Percentiles rank a stretch among this genome's conserved stretches.
phyloP scores from a whole-genome alignment of 2,329 filamentous ascomycete species.

The Phaeosphaeriaceae sp. region DNA sequence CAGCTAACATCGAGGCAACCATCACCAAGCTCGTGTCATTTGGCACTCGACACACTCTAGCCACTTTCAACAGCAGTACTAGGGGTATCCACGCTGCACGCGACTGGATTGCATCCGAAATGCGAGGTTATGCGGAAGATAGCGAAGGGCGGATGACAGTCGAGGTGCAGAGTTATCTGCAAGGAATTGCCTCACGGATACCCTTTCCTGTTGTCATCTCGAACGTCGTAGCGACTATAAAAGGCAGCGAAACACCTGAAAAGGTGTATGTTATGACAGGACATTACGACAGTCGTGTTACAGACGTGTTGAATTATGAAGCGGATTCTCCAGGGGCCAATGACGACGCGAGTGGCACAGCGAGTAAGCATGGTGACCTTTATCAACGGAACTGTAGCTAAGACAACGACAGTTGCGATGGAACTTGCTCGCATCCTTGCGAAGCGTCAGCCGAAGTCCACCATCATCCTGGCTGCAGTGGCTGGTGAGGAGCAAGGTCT shows the following conservation, averaged over 20 bases:
- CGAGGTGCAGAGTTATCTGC: conserved; percentile 59
- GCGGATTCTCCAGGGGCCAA: conserved; percentile 64
- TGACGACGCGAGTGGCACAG: conserved; percentile 64
- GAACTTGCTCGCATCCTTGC: conserved; percentile 63
- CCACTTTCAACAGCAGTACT: conserved; percentile 58
- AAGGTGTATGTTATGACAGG: conserved; percentile 63
- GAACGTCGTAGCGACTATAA: conserved; percentile 58
- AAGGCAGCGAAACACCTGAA: conserved; percentile 57
- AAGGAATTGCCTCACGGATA: conserved; percentile 56
- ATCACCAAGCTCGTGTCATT: conserved; percentile 63
- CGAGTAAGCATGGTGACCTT: conserved; percentile 37
- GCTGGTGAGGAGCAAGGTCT: conserved; percentile 66
- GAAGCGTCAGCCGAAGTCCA: conserved; percentile 56
- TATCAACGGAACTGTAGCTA: not conserved
- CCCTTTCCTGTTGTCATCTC: conserved; percentile 60
- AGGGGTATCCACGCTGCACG: conserved; percentile 64
- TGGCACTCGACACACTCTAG: conserved; percentile 64
- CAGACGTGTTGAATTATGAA: conserved; percentile 59
- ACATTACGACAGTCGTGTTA: conserved; percentile 63
- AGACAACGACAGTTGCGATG: conserved; percentile 53
- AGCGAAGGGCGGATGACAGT: conserved; percentile 61
- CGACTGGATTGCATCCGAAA: conserved; percentile 63
- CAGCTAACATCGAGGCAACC: conserved; percentile 57
- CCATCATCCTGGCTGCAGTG: conserved; percentile 64
- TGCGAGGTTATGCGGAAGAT: conserved; percentile 55